Base-by-base conservation (phyloP, 2,329 filamentous ascomycete genomes). In the Hypoxylon sp. region DNA sequence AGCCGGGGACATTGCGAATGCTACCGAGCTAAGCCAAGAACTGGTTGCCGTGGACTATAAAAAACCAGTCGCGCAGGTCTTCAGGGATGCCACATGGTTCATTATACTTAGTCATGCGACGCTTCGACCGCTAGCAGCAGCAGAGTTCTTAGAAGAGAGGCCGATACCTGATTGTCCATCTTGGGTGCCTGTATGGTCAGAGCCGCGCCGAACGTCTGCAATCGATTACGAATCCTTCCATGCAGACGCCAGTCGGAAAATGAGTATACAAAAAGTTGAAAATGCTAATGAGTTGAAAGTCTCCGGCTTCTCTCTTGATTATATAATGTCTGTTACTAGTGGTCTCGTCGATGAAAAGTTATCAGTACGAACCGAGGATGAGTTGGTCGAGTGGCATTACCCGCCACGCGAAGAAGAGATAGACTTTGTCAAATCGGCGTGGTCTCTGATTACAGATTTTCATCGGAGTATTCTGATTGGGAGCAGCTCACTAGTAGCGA, bases 51-150 rank as follows among this genome's bases (percentile, higher is more conserved):
- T 60, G 17, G 26, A 51, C 24, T 60, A 60, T 33, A 24, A 44
- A n/a, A 60, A 60, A n/a, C 56, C 56, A n/a, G 47, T 46, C 1
- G 46, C 33, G 5, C 56, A 51, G 1, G 46, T 60, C 2, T 60
- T 60, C 24, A 39, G 46, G 13, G 56, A 60, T 11, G 56, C 56
- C 5, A 60, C 56, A 13, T 60, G 56, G 56, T 60, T 60, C 13
- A 60, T 60, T n/a, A 60, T 60, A 10, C 47, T 60, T 3, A 60
- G 13, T 14, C 56, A 60, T 37, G 46, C 33, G 17, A 52, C 56
- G n/a, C 56, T 60, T n/a, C 31, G 56, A 11, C 56, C 56, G 14
- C 47, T 60, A 11, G 24, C 47, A 22, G 42, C 42, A n/a, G 47
- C 47, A 14, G 56, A 60, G 47, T 14, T 31, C 6, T 31, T 17